These are phyloP conservation scores for Vitis amurensis DNA, from an alignment of 164 flowering plant genomes.

Conservation along the genomic window DNA sequence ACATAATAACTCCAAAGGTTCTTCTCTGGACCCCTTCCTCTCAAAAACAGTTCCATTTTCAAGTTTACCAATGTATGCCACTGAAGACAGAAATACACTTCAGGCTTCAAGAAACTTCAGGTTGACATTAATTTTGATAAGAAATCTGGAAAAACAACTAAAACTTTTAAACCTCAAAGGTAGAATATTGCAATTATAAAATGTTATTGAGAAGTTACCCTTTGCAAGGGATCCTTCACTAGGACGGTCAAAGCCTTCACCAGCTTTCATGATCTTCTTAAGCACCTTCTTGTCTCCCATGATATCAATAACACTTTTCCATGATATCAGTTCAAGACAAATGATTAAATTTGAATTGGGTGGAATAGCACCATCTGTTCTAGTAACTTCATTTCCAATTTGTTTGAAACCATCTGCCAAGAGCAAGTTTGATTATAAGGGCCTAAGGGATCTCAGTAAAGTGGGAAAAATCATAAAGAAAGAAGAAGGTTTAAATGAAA, in stretches of 20 bases:
- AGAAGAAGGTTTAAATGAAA: too few relatives aligned
- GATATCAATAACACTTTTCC: conserved; percentile 46
- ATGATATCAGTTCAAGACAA: conserved; percentile 44
- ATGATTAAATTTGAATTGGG: conserved; percentile 28
- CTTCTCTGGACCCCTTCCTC: conserved; percentile 40
- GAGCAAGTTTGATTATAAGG: neutral
- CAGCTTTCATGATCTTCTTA: conserved; percentile 39
- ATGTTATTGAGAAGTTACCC: conserved; percentile 21
- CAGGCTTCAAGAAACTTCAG: neutral
- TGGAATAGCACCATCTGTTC: conserved; percentile 11
- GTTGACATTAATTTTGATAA: too few relatives aligned
- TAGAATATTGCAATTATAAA: neutral
- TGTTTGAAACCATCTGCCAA: conserved; percentile 29
- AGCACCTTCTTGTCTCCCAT: conserved; percentile 39
- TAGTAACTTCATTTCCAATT: conserved; percentile 11
- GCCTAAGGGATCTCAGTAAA: neutral
- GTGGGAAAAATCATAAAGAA: neutral
- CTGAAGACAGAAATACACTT: conserved; percentile 18
- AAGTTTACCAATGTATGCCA: conserved; percentile 32
- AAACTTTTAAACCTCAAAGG: too few relatives aligned
- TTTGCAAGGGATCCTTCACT: conserved; percentile 48
- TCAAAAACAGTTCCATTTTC: conserved; percentile 49
- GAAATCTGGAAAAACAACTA: neutral
- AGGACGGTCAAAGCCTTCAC: conserved; percentile 46
- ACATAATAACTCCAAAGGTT: conserved; percentile 39